Conservation (phyloP, 192 early-diverging fungal species). For the Umbelopsis ramanniana region DNA sequence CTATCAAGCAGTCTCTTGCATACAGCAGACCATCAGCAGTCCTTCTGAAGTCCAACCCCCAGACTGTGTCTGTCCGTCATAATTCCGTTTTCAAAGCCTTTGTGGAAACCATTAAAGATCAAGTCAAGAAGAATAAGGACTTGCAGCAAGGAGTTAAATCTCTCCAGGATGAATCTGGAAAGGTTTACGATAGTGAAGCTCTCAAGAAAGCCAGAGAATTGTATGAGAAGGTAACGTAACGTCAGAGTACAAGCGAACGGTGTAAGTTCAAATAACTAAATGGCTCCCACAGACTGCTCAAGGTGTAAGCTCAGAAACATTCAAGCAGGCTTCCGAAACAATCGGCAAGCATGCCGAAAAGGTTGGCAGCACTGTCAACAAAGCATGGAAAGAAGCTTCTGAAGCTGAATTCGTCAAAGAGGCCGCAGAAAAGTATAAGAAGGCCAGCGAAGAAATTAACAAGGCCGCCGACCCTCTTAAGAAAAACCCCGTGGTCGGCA, state of each 20-base stretch:
- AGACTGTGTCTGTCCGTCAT: conserved; percentile 25
- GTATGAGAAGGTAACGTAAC: conserved; percentile 59
- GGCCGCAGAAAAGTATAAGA: conserved; percentile 68
- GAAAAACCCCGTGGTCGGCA: conserved; percentile 55
- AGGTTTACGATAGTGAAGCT: conserved; percentile 85
- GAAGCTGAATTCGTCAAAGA: conserved; percentile 82
- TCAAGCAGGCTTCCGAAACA: conserved; percentile 65
- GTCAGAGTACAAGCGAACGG: background rate
- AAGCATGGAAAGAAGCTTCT: conserved; percentile 67
- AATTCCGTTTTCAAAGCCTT: conserved; percentile 75
- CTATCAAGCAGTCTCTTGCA: conserved; percentile 10
- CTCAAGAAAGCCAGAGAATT: conserved; percentile 86
- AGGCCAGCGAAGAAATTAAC: conserved; percentile 38
- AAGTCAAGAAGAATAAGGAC: conserved; percentile 95
- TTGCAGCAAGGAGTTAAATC: conserved; percentile 91
- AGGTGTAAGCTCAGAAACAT: conserved; percentile 49
- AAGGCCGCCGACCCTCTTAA: conserved; percentile 41
- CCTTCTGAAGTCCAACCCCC: background rate
- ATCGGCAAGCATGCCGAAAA: conserved; percentile 75
- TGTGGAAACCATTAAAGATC: conserved; percentile 87
- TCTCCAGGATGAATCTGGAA: conserved; percentile 79
- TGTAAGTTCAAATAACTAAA: no score
- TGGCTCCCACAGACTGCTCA: conserved; percentile 24
- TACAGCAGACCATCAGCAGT: background rate
- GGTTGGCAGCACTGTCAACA: conserved; percentile 65